Percentiles rank a stretch among this genome's conserved stretches.
These are phyloP conservation scores for Spergularia bocconei DNA, from an alignment of 148 eudicot species.

Conservation along the genomic window DNA sequence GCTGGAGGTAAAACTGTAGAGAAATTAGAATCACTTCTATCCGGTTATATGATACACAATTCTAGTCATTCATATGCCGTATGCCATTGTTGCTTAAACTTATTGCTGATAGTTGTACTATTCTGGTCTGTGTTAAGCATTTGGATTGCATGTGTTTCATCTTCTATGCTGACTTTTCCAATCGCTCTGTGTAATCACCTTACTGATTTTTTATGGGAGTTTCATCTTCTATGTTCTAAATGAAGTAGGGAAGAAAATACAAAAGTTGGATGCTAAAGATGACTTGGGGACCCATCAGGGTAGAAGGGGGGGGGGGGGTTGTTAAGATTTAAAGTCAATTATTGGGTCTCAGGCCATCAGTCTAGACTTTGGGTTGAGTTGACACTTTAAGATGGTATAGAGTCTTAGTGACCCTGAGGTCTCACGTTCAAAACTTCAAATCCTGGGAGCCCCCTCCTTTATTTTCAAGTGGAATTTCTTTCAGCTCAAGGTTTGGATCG, in stretches of 20 bases:
- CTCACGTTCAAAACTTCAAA: no score
- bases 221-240: neutral
- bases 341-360: no score
- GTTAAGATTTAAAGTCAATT: no score
- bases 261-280: neutral
- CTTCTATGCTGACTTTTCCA: neutral
- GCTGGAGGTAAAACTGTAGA: conserved; percentile 61
- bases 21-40: neutral
- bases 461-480: no score
- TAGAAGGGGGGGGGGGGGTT: no score
- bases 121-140: neutral
- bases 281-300: neutral
- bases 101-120: neutral
- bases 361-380: no score
- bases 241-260: neutral
- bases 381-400: no score
- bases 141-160: neutral
- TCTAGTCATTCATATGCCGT: neutral
- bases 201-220: no score
- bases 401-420: no score
- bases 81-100: neutral
- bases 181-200: no score
- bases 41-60: neutral
- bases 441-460: no score
- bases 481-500: no score